A percentile compares a stretch with the other conserved stretches of the same genome.
These are phyloP conservation scores for Simplicillium aogashimaense DNA, from an alignment of 2,329 filamentous ascomycete genomes.

Conservation along the genomic window DNA sequence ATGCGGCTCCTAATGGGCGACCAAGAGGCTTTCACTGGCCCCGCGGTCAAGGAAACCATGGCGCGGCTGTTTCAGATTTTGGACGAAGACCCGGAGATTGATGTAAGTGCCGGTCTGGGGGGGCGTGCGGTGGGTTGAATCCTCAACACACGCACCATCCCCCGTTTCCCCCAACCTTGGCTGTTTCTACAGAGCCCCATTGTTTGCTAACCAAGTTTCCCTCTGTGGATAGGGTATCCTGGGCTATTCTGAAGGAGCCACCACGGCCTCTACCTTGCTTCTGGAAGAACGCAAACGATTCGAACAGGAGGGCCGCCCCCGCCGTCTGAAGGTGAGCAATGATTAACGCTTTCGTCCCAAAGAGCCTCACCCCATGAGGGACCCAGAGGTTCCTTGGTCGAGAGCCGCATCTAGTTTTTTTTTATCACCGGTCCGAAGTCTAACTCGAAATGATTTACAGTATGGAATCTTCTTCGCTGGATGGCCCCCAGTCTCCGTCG, in stretches of 20 bases:
- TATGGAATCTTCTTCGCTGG: conserved; percentile 42
- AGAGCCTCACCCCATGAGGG: background rate
- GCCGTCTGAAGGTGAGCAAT: conserved; percentile 22
- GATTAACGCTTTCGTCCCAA: conserved; percentile 5
- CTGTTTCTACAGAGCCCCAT: too few relatives aligned
- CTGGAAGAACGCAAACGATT: conserved; percentile 35
- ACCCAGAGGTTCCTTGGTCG: background rate
- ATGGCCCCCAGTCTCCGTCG: conserved; percentile 40
- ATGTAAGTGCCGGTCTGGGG: conserved; percentile 10
- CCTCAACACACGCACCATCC: too few relatives aligned
- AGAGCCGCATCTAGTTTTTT: too few relatives aligned
- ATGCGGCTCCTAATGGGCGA: conserved; percentile 39
- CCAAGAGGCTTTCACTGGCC: conserved; percentile 7
- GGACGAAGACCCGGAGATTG: conserved; percentile 25
- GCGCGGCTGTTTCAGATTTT: conserved; percentile 29
- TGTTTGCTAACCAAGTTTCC: background rate
- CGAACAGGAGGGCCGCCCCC: conserved; percentile 17
- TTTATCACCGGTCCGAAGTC: conserved; percentile 20
- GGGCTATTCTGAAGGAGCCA: conserved; percentile 52
- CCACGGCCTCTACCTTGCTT: conserved; percentile 41
- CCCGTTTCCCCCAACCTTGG: too few relatives aligned
- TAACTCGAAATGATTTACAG: conserved; percentile 10
- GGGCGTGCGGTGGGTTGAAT: background rate
- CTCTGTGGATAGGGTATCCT: conserved; percentile 32
- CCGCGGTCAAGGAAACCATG: conserved; percentile 10